Base-by-base conservation (phyloP, 768 basidiomycete species). In the Stropharia rugosoannulata region DNA sequence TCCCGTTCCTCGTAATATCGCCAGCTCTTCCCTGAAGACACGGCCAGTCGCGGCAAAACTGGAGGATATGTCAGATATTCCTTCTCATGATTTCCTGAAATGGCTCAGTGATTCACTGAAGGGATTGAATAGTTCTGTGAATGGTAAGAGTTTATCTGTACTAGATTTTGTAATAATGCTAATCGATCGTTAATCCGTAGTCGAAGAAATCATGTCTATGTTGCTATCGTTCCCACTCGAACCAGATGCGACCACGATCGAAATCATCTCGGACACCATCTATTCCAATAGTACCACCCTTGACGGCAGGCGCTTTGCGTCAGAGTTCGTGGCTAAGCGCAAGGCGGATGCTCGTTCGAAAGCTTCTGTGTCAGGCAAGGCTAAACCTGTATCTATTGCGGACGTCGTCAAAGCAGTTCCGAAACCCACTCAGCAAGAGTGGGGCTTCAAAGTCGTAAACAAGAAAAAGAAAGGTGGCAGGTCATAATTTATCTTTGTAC, bases 181-280 rank as follows among this genome's bases (percentile, higher is more conserved):
- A 61, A 47, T 25, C 41, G 27, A 48, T 16, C 25, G 15, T 25
- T 39, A 41, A 51, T 32, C n/a, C 54, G 8, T 53, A 97, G 95
- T 96, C 51, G 97, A 98, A 68, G 97, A 98, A 62, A 95, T 98
- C 67, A 87, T 93, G 66, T 87, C 90, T 44, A 96, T 98, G 93
- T 76, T 99, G 19, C 81, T 99, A 22, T 86, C 90, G 1, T 98
- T 99, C 78, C 91, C 96, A 3, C 72, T 98, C 49, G 95, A 98
- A 60, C 91, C 89, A 16, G 91, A 90, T 63, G 75, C 83, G 62
- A 85, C 83, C 13, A 93, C 90, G 0, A 73, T 85, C 42, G 97
- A 99, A 72, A 87, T 97, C 67, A 98, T 99, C 61, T 90, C 92
- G 19, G 97, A 98, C 68, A 80, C 90, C 41, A 95, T 98, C 58